A percentile compares a stretch with the other conserved stretches of the same genome.
Evolutionary conservation across 306 rosid species (phyloP).

Genomic region (Trifolium repens): DNA sequence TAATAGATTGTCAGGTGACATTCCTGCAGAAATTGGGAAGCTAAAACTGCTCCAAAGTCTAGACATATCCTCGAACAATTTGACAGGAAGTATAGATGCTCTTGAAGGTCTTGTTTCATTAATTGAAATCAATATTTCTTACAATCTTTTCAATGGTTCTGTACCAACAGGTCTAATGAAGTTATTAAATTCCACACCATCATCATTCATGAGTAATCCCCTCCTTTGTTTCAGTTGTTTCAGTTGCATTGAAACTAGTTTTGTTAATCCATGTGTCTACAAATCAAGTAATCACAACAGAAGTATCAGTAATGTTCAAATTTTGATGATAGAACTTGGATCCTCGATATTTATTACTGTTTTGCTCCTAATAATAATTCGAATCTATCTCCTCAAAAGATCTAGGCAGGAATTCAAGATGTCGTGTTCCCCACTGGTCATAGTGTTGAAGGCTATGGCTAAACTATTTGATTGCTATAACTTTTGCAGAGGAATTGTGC

Average conservation of each 20-base stretch:
- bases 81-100: constrained; percentile 59
- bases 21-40: constrained; percentile 61
- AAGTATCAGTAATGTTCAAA: constrained; percentile 47
- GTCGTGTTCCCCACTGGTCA: not conserved
- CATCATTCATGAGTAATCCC: constrained; percentile 62
- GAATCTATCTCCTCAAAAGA: not conserved
- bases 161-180: constrained; percentile 58
- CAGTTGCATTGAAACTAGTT: constrained; percentile 43
- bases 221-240: constrained; percentile 55
- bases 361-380: constrained; percentile 39
- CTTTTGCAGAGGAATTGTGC: not conserved
- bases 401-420: constrained; percentile 3
- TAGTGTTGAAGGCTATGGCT: not conserved
- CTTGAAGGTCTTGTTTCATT: constrained; percentile 55
- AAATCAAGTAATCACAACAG: constrained; percentile 43
- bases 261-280: constrained; percentile 51
- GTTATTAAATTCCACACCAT: constrained; percentile 47
- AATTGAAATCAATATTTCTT: constrained; percentile 55
- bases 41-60: constrained; percentile 41
- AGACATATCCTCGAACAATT: constrained; percentile 70
- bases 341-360: constrained; percentile 45
- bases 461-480: not conserved
- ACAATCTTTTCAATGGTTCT: constrained; percentile 64
- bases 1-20: constrained; percentile 49
- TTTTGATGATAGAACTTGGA: constrained; percentile 65